Evolutionary conservation across 148 eudicot species (phyloP).

Genomic region (Vaccinium myrtillus): DNA sequence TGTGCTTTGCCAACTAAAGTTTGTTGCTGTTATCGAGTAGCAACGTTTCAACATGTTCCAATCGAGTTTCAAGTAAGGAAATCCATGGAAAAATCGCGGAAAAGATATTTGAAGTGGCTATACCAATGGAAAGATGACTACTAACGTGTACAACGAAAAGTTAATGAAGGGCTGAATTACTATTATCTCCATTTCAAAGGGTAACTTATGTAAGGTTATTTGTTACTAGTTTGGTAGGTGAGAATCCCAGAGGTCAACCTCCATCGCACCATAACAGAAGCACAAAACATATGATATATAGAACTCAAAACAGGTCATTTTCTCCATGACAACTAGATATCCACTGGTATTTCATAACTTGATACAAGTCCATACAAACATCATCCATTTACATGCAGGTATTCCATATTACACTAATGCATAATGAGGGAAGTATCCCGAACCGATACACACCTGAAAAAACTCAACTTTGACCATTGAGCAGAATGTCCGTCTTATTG

Average conservation of each 20-base stretch:
- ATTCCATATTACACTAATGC: not conserved
- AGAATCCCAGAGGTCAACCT: not conserved
- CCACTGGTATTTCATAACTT: not conserved
- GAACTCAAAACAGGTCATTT: not conserved
- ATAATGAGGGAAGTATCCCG: not conserved
- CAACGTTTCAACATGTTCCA: not conserved
- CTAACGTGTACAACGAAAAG: not conserved
- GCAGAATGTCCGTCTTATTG: not conserved
- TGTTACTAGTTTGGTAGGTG: not conserved
- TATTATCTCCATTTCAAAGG: not conserved
- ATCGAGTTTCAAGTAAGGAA: not conserved
- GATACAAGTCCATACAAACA: not conserved
- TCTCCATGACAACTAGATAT: not conserved
- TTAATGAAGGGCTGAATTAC: not conserved
- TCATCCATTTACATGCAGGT: not conserved
- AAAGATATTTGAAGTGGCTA: not conserved
- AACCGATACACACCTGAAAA: not conserved
- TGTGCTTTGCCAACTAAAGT: too few species aligned
- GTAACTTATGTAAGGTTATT: not conserved
- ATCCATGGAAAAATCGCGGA: not conserved
- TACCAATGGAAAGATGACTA: not conserved
- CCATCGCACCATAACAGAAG: not conserved
- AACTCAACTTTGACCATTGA: slow-evolving; percentile 4
- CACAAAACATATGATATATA: not conserved
- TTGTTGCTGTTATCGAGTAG: not conserved